These are phyloP conservation scores for Piromyces sp. DNA, from an alignment of 192 early-diverging fungal species.

Conservation along the genomic window DNA sequence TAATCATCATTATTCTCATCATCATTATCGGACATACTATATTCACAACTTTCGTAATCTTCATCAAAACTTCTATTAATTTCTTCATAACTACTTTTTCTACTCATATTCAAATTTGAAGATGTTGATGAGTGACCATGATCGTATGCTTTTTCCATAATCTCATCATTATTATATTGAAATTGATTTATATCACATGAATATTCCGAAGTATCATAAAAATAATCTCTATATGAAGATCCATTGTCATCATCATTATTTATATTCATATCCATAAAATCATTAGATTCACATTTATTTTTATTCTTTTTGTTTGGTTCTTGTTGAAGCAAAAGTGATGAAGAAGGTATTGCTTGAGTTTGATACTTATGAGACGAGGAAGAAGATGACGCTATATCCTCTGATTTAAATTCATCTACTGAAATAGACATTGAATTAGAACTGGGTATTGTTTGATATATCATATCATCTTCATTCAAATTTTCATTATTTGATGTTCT, in stretches of 20 bases:
- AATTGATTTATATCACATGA: background rate
- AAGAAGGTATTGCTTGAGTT: background rate
- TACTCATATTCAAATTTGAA: background rate
- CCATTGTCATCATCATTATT: background rate
- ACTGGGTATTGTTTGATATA: background rate
- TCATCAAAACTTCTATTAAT: background rate
- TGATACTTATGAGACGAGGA: background rate
- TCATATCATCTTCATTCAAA: background rate
- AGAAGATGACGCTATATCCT: background rate
- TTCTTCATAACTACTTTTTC: background rate
- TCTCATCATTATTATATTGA: background rate
- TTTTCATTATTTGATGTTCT: background rate
- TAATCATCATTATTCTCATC: background rate
- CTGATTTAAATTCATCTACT: background rate
- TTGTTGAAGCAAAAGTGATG: background rate
- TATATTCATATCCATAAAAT: no score
- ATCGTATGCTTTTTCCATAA: background rate
- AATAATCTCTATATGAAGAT: background rate
- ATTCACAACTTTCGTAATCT: background rate
- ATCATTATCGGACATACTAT: background rate
- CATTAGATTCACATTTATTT: no score
- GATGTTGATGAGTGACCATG: background rate
- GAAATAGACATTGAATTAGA: background rate
- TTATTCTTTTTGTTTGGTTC: background rate
- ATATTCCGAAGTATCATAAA: background rate